Evolutionary conservation across 768 basidiomycete genomes (phyloP), one percentile per base, ranked within the genome.

Genomic region (Mycena vitilis): DNA sequence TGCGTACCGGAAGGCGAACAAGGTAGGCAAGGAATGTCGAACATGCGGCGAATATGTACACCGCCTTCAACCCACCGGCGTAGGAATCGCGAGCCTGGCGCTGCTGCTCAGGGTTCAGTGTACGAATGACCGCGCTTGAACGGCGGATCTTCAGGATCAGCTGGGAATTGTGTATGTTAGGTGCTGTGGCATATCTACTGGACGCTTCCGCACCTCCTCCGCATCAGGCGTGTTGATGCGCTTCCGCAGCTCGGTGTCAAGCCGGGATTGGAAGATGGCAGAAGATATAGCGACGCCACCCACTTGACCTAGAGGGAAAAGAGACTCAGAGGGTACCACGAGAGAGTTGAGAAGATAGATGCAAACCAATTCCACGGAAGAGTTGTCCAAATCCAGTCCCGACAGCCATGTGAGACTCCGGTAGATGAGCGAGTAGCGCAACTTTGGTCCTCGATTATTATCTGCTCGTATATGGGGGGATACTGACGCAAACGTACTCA

Each of bases 361-460:
- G 18, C 30, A 22, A 54, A 87, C 90, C 91, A 67, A 91, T 77
- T 5, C 91, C 90, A 6, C 91, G 83, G 76, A 91, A 89, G 8
- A 91, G 78, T 65, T 89, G 88, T 15, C 84, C 86, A 70, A 92
- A 92, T 0, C 91, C 91, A 12, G 90, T 91, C 0, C 88, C 90
- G 1, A 91, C 85, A 18, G 91, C 90, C 81, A 91, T 88, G 36
- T 83, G 83, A 2, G 87, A 86, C 62, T 87, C 89, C 87, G 89
- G 89, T 4, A 92, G 75, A 73, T 90, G 86, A 0, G 87, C 87
- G 2, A 92, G 64, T 8, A 72, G 61, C 5, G 71, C 71, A 40
- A n/a, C n/a, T n/a, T n/a, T n/a, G n/a, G n/a, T n/a, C n/a, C n/a
- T n/a, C n/a, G n/a, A n/a, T n/a, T n/a, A n/a, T n/a, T n/a, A n/a